Base-by-base conservation (phyloP, 2,329 filamentous ascomycete genomes). In the Coleophoma cylindrospora region DNA sequence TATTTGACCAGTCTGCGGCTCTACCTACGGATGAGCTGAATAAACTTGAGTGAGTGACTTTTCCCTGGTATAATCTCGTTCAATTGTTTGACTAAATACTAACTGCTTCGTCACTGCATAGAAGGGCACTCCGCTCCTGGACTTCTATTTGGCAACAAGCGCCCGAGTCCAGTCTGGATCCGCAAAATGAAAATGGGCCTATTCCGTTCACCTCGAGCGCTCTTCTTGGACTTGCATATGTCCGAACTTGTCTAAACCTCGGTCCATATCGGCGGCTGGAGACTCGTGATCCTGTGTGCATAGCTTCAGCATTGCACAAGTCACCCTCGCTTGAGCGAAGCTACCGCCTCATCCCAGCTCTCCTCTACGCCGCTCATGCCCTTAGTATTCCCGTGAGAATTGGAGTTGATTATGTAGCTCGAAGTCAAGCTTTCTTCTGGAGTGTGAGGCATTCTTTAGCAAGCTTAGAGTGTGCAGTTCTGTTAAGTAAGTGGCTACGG, bases 321-420 rank as follows among this genome's bases (percentile, higher is more conserved):
- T 79, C 79, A 15, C 80, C 82, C 0, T 70, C 78, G 27, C 73
- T 86, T 10, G 72, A 78, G 17, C 74, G 84, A 47, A 83, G 77
- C 48, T 69, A 76, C 17, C 77, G 80, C 33, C 73, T 87, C 21
- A 81, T 80, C 34, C 72, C 82, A 43, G 84, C 84, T 1, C 77
- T 87, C 0, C 75, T 86, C 27, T 84, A 88, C 58, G 81, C 83
- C 1, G 80, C 84, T 27, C 84, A 87, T 61, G 83, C 84, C 0
- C 68, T 89, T 34, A 84, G 82, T 3, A 82, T 86, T 70, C 70
- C 84, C 21, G 80, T 86, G 51, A 84, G 83, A 62, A 72, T 75
- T 13, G 80, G 80, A 0, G 79, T 84, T 17, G 81, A 80, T 57
- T 83, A 81, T 56, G 78, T 83, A 44, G 79, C 80, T 40, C 74